Conservation (phyloP, 192 early-diverging fungal species). For the Linnemannia elongata region DNA sequence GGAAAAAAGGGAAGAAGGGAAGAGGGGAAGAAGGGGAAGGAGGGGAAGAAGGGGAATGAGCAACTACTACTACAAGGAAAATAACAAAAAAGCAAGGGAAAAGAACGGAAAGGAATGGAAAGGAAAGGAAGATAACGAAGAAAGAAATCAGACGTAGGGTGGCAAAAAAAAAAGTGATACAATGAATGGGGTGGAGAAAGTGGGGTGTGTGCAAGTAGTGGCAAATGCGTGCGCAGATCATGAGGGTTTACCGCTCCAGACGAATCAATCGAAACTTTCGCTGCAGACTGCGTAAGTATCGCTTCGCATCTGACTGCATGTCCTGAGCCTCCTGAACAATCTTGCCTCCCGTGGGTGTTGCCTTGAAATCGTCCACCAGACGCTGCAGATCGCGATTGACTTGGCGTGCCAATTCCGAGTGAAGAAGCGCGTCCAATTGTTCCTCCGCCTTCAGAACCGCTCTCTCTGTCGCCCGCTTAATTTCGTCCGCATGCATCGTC, state of each 20-base stretch:
- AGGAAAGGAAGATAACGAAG: background rate
- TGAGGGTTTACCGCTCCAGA: background rate
- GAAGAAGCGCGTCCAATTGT: constrained; percentile 7
- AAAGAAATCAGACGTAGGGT: background rate
- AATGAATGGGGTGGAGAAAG: background rate
- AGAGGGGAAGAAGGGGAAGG: background rate
- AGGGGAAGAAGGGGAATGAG: background rate
- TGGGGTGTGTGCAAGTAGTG: background rate
- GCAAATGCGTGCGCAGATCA: background rate
- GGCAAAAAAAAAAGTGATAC: background rate
- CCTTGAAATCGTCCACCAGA: constrained; percentile 20
- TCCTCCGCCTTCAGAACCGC: constrained; percentile 7
- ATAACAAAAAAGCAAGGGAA: background rate
- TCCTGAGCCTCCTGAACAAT: constrained; percentile 21
- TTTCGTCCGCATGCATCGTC: background rate
- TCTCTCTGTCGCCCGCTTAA: constrained; percentile 12
- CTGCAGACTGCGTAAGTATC: constrained; percentile 1
- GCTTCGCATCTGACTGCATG: constrained; percentile 23
- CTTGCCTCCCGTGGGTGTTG: constrained; percentile 20
- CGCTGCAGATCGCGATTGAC: constrained; percentile 9
- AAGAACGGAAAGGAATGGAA: background rate
- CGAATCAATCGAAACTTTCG: background rate
- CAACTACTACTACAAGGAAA: background rate
- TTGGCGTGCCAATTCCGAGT: constrained; percentile 3
- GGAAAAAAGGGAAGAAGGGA: constrained; percentile 1